These are phyloP conservation scores for Phytophthora hybrid DNA, from an alignment of 352 stramenopile species.

Conservation along the genomic window DNA sequence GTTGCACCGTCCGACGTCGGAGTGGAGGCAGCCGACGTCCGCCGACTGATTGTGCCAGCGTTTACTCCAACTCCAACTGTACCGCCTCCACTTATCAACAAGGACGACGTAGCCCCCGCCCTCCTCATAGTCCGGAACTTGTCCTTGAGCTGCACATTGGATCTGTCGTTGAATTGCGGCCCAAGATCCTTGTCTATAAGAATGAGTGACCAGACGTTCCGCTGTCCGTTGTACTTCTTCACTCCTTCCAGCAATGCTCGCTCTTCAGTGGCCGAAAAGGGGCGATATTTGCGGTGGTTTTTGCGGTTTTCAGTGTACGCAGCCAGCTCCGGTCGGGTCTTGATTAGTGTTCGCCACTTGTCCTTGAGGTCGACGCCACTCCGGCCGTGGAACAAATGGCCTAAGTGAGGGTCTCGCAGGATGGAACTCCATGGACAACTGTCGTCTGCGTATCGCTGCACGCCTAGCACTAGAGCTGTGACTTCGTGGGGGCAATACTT, in stretches of 20 bases:
- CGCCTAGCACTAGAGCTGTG: constrained; percentile 80
- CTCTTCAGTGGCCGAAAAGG: constrained; percentile 79
- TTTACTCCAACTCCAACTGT: constrained; percentile 10
- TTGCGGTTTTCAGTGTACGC: constrained; percentile 89
- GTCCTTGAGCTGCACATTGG: constrained; percentile 87
- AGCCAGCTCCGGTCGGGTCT: constrained; percentile 76
- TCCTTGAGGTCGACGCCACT: constrained; percentile 86
- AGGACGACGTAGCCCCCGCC: constrained; percentile 52
- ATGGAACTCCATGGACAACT: constrained; percentile 89
- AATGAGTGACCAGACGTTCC: constrained; percentile 88
- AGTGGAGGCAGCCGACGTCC: constrained; percentile 43
- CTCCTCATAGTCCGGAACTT: constrained; percentile 86
- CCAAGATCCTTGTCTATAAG: constrained; percentile 83
- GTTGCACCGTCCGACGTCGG: constrained; percentile 17
- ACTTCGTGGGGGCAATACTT: constrained; percentile 90
- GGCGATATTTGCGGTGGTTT: constrained; percentile 87
- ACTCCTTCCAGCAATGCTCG: constrained; percentile 89
- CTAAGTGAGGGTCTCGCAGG: constrained; percentile 73
- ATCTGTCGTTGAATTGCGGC: constrained; percentile 82
- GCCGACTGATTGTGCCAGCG: constrained; percentile 46
- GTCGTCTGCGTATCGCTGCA: constrained; percentile 86
- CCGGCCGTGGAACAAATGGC: constrained; percentile 79
- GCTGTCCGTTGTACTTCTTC: constrained; percentile 86
- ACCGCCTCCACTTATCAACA: constrained; percentile 49
- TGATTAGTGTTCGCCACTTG: constrained; percentile 87